Evolutionary conservation across 2,329 filamentous ascomycete genomes (phyloP).

Genomic region (Fusarium circinatum): DNA sequence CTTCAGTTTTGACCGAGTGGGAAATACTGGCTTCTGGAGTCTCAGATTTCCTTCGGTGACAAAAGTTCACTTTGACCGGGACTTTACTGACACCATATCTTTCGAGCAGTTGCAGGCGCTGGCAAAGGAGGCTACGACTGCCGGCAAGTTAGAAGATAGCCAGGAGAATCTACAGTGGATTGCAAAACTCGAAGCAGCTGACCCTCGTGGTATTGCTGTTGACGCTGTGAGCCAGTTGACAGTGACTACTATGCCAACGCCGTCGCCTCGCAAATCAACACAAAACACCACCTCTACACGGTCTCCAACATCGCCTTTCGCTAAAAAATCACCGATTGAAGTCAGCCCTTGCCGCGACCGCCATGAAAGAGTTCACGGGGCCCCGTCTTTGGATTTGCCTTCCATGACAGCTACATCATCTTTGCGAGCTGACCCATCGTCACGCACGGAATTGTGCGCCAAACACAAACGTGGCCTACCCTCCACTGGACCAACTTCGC

Average conservation of each 20-base stretch:
- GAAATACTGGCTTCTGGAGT: slow-evolving; percentile 76
- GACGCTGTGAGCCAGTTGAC: slow-evolving; percentile 60
- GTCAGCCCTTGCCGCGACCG: background rate
- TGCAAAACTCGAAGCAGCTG: slow-evolving; percentile 65
- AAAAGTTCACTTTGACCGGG: slow-evolving; percentile 82
- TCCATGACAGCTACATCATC: slow-evolving; percentile 20
- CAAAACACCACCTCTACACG: slow-evolving; percentile 36
- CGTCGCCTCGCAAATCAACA: slow-evolving; percentile 47
- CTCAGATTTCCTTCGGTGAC: slow-evolving; percentile 80
- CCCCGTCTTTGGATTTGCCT: background rate
- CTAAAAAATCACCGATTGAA: background rate
- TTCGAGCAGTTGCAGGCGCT: slow-evolving; percentile 76
- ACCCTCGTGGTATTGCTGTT: slow-evolving; percentile 56
- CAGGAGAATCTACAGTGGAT: slow-evolving; percentile 72
- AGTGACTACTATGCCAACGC: slow-evolving; percentile 50
- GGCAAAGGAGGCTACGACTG: slow-evolving; percentile 66
- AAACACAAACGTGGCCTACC: slow-evolving; percentile 6
- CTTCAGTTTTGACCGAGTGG: slow-evolving; percentile 79
- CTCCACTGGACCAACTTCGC: background rate
- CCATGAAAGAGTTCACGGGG: background rate
- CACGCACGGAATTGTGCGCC: background rate
- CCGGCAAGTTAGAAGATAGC: slow-evolving; percentile 62
- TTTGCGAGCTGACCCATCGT: background rate
- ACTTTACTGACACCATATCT: slow-evolving; percentile 73
- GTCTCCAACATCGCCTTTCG: slow-evolving; percentile 27